A percentile compares a stretch with the other conserved stretches of the same genome.
Evolutionary conservation across 140 eudicot genomes (phyloP).

Genomic region (Erigeron philadelphicus): DNA sequence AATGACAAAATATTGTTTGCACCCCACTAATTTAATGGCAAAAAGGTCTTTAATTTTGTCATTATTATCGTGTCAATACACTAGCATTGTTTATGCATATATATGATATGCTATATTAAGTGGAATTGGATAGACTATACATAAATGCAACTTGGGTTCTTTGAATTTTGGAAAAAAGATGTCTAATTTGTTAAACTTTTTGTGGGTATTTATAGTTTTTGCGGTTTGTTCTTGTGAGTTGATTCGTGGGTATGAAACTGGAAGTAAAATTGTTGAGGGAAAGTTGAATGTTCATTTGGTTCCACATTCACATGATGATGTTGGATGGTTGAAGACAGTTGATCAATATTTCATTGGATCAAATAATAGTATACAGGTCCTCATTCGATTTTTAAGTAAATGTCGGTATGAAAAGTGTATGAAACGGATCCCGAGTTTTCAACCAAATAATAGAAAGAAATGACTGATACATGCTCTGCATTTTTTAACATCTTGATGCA

Average conservation of each 20-base stretch:
- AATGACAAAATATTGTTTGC: slow-evolving; percentile 23
- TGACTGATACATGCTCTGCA: too few relatives aligned
- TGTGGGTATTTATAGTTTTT: slow-evolving; percentile 24
- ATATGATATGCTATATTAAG: not conserved
- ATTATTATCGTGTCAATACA: not conserved
- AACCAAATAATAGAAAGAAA: too few relatives aligned
- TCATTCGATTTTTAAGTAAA: not conserved
- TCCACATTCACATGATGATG: slow-evolving; percentile 97
- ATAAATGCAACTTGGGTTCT: slow-evolving; percentile 19
- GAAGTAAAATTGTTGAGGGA: slow-evolving; percentile 56
- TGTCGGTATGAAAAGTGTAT: too few relatives aligned
- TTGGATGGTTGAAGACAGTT: slow-evolving; percentile 93
- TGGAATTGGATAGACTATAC: slow-evolving; percentile 24
- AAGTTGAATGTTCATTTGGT: slow-evolving; percentile 91
- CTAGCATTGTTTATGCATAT: slow-evolving; percentile 5
- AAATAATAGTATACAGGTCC: slow-evolving; percentile 68
- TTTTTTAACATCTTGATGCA: too few relatives aligned
- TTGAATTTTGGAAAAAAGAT: slow-evolving; percentile 22
- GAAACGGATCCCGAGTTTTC: too few relatives aligned
- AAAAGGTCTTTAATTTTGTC: slow-evolving; percentile 8
- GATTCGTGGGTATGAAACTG: slow-evolving; percentile 54
- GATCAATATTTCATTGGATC: slow-evolving; percentile 98
- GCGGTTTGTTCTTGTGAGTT: slow-evolving; percentile 27
- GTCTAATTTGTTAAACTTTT: slow-evolving; percentile 17
- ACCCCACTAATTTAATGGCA: slow-evolving; percentile 26